phyloP scores from a whole-genome alignment of 2,329 filamentous ascomycete species.

The Paracamarosporium sp. region DNA sequence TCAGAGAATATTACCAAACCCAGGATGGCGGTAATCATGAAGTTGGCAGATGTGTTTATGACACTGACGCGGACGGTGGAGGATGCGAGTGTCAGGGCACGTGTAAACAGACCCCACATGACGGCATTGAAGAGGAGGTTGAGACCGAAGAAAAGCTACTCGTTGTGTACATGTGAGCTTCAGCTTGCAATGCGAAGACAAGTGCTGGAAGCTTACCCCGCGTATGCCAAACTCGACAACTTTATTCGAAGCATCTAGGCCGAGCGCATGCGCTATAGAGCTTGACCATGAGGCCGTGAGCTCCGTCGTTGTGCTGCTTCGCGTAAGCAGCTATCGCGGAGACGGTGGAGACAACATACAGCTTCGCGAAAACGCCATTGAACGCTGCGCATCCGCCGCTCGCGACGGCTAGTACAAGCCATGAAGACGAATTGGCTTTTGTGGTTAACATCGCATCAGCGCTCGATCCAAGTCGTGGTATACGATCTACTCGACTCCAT shows the following conservation, averaged over 20 bases:
- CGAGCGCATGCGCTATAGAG: constrained; percentile 56
- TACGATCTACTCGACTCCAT: neutral
- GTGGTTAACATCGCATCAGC: constrained; percentile 29
- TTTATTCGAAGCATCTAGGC: constrained; percentile 54
- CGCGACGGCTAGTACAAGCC: constrained; percentile 72
- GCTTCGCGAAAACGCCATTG: constrained; percentile 83
- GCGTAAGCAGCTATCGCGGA: constrained; percentile 13
- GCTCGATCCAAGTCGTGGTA: neutral
- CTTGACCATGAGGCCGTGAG: constrained; percentile 62
- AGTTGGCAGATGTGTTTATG: constrained; percentile 83
- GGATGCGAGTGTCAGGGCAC: constrained; percentile 73
- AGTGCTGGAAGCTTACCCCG: constrained; percentile 51
- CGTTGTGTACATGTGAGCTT: neutral
- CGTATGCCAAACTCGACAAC: constrained; percentile 59
- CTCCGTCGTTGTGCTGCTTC: constrained; percentile 63
- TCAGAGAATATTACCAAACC: constrained; percentile 76
- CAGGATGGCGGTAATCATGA: constrained; percentile 77
- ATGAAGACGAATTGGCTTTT: constrained; percentile 35
- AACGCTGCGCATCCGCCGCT: constrained; percentile 81
- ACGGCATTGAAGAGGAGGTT: constrained; percentile 78
- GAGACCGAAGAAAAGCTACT: constrained; percentile 74
- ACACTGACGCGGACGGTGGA: constrained; percentile 82
- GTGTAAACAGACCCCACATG: constrained; percentile 87
- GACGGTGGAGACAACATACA: constrained; percentile 59
- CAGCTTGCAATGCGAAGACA: neutral